Evolutionary conservation across 345 rosid species (phyloP), one percentile per base, ranked within the genome.

Genomic region (Gossypium stocksii): DNA sequence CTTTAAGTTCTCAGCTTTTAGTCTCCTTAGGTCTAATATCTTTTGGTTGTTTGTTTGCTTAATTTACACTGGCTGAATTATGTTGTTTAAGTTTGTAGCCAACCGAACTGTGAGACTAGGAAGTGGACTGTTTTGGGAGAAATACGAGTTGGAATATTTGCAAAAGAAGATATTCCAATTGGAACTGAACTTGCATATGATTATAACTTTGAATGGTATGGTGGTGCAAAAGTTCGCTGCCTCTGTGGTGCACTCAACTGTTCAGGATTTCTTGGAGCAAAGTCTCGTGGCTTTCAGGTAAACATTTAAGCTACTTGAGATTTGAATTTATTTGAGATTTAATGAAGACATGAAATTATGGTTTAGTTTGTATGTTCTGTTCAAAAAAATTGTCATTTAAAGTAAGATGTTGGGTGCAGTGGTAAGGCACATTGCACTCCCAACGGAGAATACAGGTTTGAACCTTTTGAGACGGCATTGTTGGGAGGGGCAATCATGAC

Each of bases 261-360:
- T 79, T 91, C 97, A 80, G 99, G 94, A 45, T 95, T 93, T 82
- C 93, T 95, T 73, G 98, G 98, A 82, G 99, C 99, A 25, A 95
- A 93, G 84, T 95, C 98, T 75, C 98, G 96, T 76, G 96, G 99
- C 81, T 93, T 95, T 84, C 98, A 88, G 98, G 98, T 86, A 83
- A 77, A 71, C 68, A 58, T 57, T 64, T 29, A 54, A 11, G 43
- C 19, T 23, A 17, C 34, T 17, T 53, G 57, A 66, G 63, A n/a
- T 29, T 53, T 17, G 74, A 48, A 44, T 67, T 57, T 23, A 53
- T 67, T 71, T 59, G 41, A 66, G 34, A 22, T 58, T 43, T 70
- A 59, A 61, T 29, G 57, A 54, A 77, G 54, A 49, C 4, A 65
- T 45, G 14, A 59, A 46, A 54, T 17, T 65, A 67, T 52, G 45